Base-by-base conservation (phyloP, 139 green algal genomes). In the Chlorella sp. region DNA sequence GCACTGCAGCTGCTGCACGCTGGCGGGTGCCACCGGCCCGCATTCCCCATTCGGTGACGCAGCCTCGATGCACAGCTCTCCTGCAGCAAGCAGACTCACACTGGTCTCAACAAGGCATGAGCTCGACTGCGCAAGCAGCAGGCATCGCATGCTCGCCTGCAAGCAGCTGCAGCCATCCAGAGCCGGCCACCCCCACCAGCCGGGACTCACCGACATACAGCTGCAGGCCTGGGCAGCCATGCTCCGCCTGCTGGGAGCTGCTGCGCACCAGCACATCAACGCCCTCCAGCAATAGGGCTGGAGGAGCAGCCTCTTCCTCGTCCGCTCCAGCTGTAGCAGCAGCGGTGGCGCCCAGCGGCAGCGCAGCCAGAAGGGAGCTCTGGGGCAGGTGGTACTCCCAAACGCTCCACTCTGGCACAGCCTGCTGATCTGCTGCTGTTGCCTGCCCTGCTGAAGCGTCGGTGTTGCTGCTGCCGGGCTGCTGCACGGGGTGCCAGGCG, bases 11-110 rank as follows among this genome's bases (percentile, higher is more conserved):
- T 47, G 38, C 15, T 21, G 1, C 28, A 83, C 78, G 63, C 78
- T 51, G 4, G 3, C 64, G 4, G 63, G 63, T 9, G 60, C 5
- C 20, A 60, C 34, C 32, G 76, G 57, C 28, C 21, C 25, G 36
- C n/a, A n/a, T n/a, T n/a, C n/a, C n/a, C 76, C n/a, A 11, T 3
- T 60, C 9, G 3, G 4, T 4, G 34, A 2, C 23, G 12, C 38
- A 16, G 34, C 34, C 76, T 82, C 76, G 15, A 82, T 72, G 76
- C 76, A 72, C 56, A 82, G 26, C 76, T 82, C 36, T 7, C 76
- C 76, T 82, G 60, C 13, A 57, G 32, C 5, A 25, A 36, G n/a
- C n/a, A n/a, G n/a, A n/a, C n/a, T n/a, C n/a, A n/a, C n/a, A n/a
- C n/a, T n/a, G n/a, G n/a, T n/a, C n/a, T n/a, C n/a, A n/a, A n/a